These are phyloP conservation scores for Botrytis fragariae DNA, from an alignment of 2,329 filamentous ascomycete genomes.

Conservation along the genomic window DNA sequence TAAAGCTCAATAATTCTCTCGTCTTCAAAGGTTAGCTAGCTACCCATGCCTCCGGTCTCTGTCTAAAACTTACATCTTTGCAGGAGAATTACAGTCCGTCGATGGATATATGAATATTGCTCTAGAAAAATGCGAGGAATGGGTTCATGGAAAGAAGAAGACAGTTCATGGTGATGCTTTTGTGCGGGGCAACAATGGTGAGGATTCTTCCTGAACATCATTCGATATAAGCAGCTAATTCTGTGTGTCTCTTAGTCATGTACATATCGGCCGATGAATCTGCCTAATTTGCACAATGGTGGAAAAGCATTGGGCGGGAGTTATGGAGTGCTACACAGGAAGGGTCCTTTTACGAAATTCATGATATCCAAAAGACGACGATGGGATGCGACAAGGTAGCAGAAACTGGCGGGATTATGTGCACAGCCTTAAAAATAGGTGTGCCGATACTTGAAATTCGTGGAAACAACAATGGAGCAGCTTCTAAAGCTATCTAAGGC, in stretches of 20 bases:
- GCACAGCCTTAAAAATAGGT: neutral
- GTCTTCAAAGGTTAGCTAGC: constrained; percentile 81
- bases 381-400: neutral
- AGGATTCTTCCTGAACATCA: constrained; percentile 28
- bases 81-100: constrained; percentile 92
- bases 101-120: constrained; percentile 99
- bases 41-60: constrained; percentile 16
- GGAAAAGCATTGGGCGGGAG: constrained; percentile 19
- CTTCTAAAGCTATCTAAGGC: constrained; percentile 3
- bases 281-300: constrained; percentile 14
- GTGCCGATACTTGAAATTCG: constrained; percentile 41
- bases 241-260: constrained; percentile 33
- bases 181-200: constrained; percentile 93
- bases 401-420: neutral
- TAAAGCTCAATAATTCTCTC: constrained; percentile 98
- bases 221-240: neutral
- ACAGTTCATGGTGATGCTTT: constrained; percentile 92
- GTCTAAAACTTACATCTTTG: neutral
- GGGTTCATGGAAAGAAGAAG: constrained; percentile 78
- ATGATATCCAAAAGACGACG: constrained; percentile 24
- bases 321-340: constrained; percentile 21
- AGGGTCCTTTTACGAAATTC: constrained; percentile 22
- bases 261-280: constrained; percentile 38
- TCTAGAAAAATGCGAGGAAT: constrained; percentile 91
- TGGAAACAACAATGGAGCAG: neutral